Conservation (phyloP, 805 yeast species). For the Metschnikowia lunata region DNA sequence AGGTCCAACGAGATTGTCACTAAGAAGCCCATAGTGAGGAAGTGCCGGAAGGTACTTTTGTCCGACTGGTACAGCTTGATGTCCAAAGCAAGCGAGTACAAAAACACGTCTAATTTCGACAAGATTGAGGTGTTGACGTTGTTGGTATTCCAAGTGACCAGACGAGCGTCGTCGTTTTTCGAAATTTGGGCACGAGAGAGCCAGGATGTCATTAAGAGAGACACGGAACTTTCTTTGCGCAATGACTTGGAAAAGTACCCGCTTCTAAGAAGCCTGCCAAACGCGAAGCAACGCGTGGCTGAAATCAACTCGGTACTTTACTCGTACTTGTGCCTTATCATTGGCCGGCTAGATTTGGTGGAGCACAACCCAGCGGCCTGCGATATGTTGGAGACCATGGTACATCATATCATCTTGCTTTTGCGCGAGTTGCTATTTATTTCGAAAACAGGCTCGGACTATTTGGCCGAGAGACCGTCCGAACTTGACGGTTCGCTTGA, state of each 20-base stretch:
- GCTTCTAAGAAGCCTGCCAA: conserved; percentile 51
- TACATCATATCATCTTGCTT: conserved; percentile 64
- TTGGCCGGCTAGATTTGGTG: conserved; percentile 74
- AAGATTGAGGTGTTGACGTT: conserved; percentile 60
- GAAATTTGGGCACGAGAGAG: conserved; percentile 71
- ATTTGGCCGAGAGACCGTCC: conserved; percentile 33
- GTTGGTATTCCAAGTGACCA: conserved; percentile 62
- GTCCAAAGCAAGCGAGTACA: conserved; percentile 71
- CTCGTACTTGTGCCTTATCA: conserved; percentile 58
- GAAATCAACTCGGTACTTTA: conserved; percentile 60
- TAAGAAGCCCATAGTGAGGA: conserved; percentile 55
- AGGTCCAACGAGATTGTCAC: conserved; percentile 68
- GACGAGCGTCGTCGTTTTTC: conserved; percentile 60
- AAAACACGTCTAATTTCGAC: conserved; percentile 53
- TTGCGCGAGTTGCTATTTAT: conserved; percentile 60
- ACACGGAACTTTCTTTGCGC: conserved; percentile 31
- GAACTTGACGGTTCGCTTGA: conserved; percentile 52
- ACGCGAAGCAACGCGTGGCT: conserved; percentile 56
- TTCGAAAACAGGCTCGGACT: conserved; percentile 46
- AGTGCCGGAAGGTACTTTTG: conserved; percentile 60
- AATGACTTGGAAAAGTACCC: conserved; percentile 41
- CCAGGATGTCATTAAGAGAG: conserved; percentile 39
- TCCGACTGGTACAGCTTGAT: conserved; percentile 77
- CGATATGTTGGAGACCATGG: conserved; percentile 58
- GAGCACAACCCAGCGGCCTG: conserved; percentile 72